Conservation (phyloP, 2,329 filamentous ascomycete genomes). For the Trichoderma citrinoviride region DNA sequence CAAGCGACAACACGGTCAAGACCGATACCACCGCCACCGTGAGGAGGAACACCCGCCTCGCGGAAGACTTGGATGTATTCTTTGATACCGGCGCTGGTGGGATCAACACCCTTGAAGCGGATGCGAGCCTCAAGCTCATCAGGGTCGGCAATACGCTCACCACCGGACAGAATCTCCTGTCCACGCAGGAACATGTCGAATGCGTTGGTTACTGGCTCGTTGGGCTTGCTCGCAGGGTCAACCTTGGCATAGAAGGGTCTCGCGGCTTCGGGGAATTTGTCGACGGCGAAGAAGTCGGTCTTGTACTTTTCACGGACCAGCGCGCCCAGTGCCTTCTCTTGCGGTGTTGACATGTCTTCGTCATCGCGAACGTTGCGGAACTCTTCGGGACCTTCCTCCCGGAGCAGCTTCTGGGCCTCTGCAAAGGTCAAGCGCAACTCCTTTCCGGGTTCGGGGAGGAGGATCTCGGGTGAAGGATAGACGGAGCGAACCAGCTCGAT, state of each 20-base stretch:
- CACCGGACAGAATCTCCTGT: constrained; percentile 89
- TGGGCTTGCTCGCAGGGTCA: constrained; percentile 62
- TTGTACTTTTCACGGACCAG: constrained; percentile 85
- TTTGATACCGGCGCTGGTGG: constrained; percentile 70
- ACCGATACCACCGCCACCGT: constrained; percentile 39
- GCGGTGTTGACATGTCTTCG: constrained; percentile 76
- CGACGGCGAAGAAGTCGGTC: constrained; percentile 94
- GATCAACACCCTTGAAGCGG: constrained; percentile 76
- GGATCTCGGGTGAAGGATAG: constrained; percentile 75
- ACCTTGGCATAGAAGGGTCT: constrained; percentile 91
- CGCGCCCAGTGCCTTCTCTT: constrained; percentile 85
- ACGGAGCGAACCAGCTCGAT: constrained; percentile 69
- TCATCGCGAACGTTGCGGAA: constrained; percentile 67
- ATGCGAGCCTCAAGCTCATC: constrained; percentile 74
- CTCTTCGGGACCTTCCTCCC: constrained; percentile 68
- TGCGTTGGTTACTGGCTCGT: constrained; percentile 63
- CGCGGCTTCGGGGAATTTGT: constrained; percentile 89
- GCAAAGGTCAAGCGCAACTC: constrained; percentile 75
- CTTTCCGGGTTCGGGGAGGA: constrained; percentile 70
- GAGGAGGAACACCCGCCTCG: constrained; percentile 81
- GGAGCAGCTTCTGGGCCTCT: constrained; percentile 73
- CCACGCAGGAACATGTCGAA: constrained; percentile 88
- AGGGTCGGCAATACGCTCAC: constrained; percentile 85
- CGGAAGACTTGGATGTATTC: constrained; percentile 84
- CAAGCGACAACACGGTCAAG: constrained; percentile 70